phyloP scores from a whole-genome alignment of 2,329 filamentous ascomycete genomes.

The Colletotrichum tropicale region DNA sequence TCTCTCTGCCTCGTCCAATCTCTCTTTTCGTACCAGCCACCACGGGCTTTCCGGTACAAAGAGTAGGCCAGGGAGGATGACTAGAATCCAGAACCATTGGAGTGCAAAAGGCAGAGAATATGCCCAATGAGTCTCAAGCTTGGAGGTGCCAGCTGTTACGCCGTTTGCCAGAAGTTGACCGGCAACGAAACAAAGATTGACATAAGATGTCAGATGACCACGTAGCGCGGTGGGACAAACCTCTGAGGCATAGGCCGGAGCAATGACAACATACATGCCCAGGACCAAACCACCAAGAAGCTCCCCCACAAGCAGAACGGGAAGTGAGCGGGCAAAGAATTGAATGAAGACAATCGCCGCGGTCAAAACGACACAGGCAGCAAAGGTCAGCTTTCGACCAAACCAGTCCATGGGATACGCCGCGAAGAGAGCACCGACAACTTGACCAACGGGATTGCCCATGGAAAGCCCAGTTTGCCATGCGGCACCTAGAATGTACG shows the following conservation, averaged over 20 bases:
- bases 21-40: constrained; percentile 51
- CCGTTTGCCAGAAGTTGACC: constrained; percentile 62
- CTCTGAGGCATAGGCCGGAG: constrained; percentile 65
- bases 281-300: constrained; percentile 64
- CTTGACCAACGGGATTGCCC: constrained; percentile 62
- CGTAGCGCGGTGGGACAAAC: constrained; percentile 64
- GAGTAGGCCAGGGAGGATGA: constrained; percentile 48
- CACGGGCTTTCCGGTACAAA: constrained; percentile 56
- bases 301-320: constrained; percentile 64
- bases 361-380: constrained; percentile 47
- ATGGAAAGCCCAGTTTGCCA: constrained; percentile 55
- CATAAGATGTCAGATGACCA: constrained; percentile 61
- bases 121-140: constrained; percentile 48
- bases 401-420: constrained; percentile 51
- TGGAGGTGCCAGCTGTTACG: constrained; percentile 46
- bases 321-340: constrained; percentile 63
- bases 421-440: constrained; percentile 56
- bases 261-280: constrained; percentile 65
- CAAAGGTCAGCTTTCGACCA: constrained; percentile 50
- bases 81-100: constrained; percentile 54
- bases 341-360: constrained; percentile 64
- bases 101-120: constrained; percentile 54
- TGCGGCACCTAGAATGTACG: constrained; percentile 32
- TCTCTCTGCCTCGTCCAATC: constrained; percentile 42
- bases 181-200: constrained; percentile 67